Base-by-base conservation (phyloP, 2,329 filamentous ascomycete genomes). In the Fusarium solani-melongenae region DNA sequence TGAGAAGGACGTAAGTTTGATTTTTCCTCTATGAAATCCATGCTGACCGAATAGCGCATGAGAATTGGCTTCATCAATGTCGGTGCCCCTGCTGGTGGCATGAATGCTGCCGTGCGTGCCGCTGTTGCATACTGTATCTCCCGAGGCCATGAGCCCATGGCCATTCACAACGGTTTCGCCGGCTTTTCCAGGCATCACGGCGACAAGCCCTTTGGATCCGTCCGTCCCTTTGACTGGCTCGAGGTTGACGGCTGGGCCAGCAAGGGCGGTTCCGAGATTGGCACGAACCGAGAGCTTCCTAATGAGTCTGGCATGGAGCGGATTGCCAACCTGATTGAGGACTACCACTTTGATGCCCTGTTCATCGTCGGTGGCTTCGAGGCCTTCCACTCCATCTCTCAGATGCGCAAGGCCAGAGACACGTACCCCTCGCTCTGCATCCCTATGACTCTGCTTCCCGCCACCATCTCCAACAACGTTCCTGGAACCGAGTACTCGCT, bases 391-490 rank as follows among this genome's bases (percentile, higher is more conserved):
- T 92, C 96, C 3, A 89, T 98, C 36, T 94, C 93, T 51, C 93
- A 98, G 83, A 88, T 99, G 69, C 92, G 95, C 76, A 91, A 94
- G 84, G 95, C 93, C 15, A 89, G 95, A 64, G 88, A 91, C 38
- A 84, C 94, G 70, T 98, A 93, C 83, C 91, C 94, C 12, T 92
- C 93, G 1, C 93, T 99, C 80, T 95, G 94, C 82, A 98, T 99
- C 73, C 96, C 96, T 22, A 94, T 98, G 88, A 90, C 93, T 62
- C 89, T 98, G 46, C 88, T 99, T 29, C 96, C 96, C 0, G 96
- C 96, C n/a, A 99, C 96, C 11, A 96, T 99, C 77, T 98, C 94
- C 74, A 99, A 99, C 88, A 99, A 99, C 82, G 96, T 99, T 6
- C 96, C 96, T 0, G 96, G 96, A 41, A 98, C 96, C 0, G 96